Evolutionary conservation across 116 monocot genomes (phyloP).

Genomic region (Phalaenopsis hybrid): DNA sequence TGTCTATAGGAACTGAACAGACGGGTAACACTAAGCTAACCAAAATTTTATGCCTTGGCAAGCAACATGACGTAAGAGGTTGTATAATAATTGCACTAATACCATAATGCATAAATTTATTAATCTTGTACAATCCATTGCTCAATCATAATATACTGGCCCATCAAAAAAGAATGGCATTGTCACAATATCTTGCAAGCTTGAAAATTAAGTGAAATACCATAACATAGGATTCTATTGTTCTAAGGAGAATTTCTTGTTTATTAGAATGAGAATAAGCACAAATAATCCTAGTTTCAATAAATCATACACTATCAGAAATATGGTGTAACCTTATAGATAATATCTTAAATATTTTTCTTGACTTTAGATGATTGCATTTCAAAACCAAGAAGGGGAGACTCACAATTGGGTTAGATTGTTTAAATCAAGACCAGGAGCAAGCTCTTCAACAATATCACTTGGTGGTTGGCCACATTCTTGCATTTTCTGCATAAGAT

Average conservation of each 20-base stretch:
- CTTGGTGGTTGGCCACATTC: slow-evolving; percentile 98
- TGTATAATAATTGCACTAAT: no score
- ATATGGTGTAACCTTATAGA: background rate
- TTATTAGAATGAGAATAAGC: background rate
- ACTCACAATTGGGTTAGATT: slow-evolving; percentile 76
- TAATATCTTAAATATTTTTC: background rate
- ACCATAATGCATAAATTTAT: background rate
- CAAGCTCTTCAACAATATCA: slow-evolving; percentile 86
- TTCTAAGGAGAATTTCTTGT: background rate
- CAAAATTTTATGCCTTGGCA: background rate
- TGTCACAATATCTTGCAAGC: slow-evolving; percentile 4
- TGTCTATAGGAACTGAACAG: background rate
- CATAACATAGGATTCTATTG: background rate
- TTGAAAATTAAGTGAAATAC: background rate
- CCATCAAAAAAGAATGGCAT: background rate
- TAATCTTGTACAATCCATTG: background rate
- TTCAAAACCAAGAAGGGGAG: background rate
- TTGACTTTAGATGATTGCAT: background rate
- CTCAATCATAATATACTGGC: background rate
- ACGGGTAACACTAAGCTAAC: background rate
- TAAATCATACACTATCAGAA: background rate
- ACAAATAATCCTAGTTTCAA: background rate
- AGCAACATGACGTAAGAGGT: background rate
- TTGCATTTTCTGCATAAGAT: slow-evolving; percentile 98
- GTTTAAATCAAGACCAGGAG: slow-evolving; percentile 79